Conservation (phyloP, 2,329 filamentous ascomycete genomes). For the Trematosphaeria pertusa region DNA sequence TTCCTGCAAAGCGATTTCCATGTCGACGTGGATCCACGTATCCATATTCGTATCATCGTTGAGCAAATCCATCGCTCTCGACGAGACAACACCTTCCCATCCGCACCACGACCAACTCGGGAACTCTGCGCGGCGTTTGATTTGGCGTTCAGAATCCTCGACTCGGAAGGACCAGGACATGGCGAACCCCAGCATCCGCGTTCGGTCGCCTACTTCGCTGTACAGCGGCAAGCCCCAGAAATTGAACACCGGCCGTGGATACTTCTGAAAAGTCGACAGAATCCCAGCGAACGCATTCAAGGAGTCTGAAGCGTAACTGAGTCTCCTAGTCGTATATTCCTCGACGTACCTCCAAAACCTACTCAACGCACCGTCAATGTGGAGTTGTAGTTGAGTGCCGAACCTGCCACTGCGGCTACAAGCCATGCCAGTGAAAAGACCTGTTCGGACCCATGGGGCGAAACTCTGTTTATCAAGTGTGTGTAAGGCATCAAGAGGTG, state of each 20-base stretch:
- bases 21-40: too few relatives aligned
- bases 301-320: neutral
- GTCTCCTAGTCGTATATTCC: neutral
- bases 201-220: too few relatives aligned
- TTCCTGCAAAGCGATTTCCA: too few relatives aligned
- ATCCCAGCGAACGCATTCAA: slow-evolving; percentile 2
- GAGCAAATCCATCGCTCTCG: neutral
- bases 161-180: neutral
- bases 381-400: too few relatives aligned
- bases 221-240: too few relatives aligned
- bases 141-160: neutral
- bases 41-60: too few relatives aligned
- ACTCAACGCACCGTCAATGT: neutral
- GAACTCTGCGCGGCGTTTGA: neutral
- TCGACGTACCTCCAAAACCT: neutral
- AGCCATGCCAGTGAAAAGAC: neutral
- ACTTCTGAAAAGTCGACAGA: neutral
- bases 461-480: neutral
- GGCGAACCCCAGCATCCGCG: neutral
- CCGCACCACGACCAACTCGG: neutral
- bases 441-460: neutral
- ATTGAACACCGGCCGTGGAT: too few relatives aligned
- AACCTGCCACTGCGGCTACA: too few relatives aligned
- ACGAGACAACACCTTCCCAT: neutral
- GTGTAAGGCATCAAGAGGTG: neutral